These are phyloP conservation scores for Cystobasidium sp. DNA, from an alignment of 1,284 basidiomycete genomes.

Conservation along the genomic window DNA sequence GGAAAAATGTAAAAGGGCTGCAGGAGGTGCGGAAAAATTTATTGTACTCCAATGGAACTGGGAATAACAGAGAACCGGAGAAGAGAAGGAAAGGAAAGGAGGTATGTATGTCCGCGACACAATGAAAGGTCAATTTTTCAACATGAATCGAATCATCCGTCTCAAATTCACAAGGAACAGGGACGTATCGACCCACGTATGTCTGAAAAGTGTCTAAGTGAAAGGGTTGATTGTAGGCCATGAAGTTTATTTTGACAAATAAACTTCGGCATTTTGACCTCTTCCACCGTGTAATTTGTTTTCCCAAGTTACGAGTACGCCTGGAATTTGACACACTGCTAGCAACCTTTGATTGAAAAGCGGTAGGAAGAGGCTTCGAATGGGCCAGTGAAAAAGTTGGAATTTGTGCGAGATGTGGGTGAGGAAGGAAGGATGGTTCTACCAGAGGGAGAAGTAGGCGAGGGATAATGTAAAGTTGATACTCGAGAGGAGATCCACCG, in stretches of 20 bases:
- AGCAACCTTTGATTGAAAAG: background rate
- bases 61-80: too few relatives aligned
- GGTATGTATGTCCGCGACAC: too few relatives aligned
- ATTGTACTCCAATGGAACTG: too few relatives aligned
- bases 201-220: background rate
- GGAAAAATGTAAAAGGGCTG: too few relatives aligned
- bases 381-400: slow-evolving; percentile 4
- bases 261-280: slow-evolving; percentile 30
- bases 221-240: background rate
- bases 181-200: background rate
- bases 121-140: too few relatives aligned
- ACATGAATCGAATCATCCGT: too few relatives aligned
- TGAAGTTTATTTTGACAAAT: background rate
- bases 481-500: too few relatives aligned
- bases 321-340: background rate
- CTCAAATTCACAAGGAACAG: too few relatives aligned
- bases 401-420: background rate
- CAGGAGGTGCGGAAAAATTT: too few relatives aligned
- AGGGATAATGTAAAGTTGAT: too few relatives aligned
- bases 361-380: slow-evolving; percentile 37
- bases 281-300: slow-evolving; percentile 12
- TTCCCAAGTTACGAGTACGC: background rate
- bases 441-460: background rate
- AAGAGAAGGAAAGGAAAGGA: too few relatives aligned
- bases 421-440: background rate